Percentiles rank a stretch among this genome's conserved stretches.
phyloP scores from a whole-genome alignment of 179 eudicot species.

The Heliamphora pulchella region DNA sequence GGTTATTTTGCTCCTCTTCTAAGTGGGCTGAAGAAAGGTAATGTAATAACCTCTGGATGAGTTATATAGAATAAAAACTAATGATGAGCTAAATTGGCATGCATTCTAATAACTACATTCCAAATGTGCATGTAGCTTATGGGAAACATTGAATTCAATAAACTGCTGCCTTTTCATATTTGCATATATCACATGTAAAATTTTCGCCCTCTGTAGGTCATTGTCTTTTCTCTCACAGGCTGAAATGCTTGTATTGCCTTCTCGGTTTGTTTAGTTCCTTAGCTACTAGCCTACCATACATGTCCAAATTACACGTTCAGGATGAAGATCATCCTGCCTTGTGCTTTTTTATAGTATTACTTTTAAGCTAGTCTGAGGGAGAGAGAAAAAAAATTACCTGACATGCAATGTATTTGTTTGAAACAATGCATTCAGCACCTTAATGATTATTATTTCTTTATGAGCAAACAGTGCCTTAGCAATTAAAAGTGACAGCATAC shows the following conservation, averaged over 20 bases:
- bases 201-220: too few relatives aligned
- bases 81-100: constrained; percentile 5
- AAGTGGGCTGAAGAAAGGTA: constrained; percentile 62
- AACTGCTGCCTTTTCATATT: not conserved
- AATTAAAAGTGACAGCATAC: not conserved
- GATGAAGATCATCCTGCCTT: too few relatives aligned
- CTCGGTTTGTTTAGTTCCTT: not conserved
- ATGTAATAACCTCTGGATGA: constrained; percentile 3
- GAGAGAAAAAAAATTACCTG: not conserved
- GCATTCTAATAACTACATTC: not conserved
- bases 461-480: not conserved
- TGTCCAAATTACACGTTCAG: too few relatives aligned
- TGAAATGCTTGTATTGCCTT: not conserved
- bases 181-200: not conserved
- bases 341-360: not conserved
- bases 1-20: constrained; percentile 57
- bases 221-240: not conserved
- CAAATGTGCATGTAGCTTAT: not conserved
- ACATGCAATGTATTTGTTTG: not conserved
- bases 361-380: not conserved
- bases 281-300: not conserved
- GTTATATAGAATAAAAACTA: not conserved
- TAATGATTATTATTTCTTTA: too few relatives aligned
- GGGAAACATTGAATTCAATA: not conserved
- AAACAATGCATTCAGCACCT: not conserved